Percentiles rank a stretch among this genome's conserved stretches.
phyloP scores from a whole-genome alignment of 768 basidiomycete genomes.

The Termitomyces eurrhizus region DNA sequence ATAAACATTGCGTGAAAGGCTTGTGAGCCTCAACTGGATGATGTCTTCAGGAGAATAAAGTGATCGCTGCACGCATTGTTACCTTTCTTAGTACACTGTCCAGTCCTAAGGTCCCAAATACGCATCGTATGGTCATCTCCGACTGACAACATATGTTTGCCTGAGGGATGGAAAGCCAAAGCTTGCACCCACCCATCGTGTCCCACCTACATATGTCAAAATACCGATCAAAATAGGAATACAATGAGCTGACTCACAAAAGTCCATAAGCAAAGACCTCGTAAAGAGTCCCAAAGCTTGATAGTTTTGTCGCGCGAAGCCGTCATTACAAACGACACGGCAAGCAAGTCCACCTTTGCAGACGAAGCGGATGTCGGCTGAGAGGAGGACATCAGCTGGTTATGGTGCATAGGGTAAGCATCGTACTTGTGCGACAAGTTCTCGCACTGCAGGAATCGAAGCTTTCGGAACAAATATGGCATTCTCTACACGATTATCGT shows the following conservation, averaged over 20 bases:
- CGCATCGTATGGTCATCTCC: slow-evolving; percentile 42
- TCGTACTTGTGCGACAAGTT: slow-evolving; percentile 41
- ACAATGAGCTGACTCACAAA: slow-evolving; percentile 34
- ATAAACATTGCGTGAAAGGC: slow-evolving; percentile 12
- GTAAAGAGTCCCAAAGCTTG: slow-evolving; percentile 67
- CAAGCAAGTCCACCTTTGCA: slow-evolving; percentile 4
- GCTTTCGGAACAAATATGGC: slow-evolving; percentile 62
- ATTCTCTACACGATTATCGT: slow-evolving; percentile 67
- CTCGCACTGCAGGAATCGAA: slow-evolving; percentile 55
- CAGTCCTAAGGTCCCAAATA: slow-evolving; percentile 67
- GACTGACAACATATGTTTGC: slow-evolving; percentile 65
- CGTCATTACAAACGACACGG: slow-evolving; percentile 52
- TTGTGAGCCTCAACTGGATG: slow-evolving; percentile 11
- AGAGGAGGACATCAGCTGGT: not conserved
- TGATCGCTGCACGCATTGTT: slow-evolving; percentile 38
- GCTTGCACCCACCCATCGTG: slow-evolving; percentile 75
- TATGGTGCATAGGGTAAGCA: not conserved
- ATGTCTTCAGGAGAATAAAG: not conserved
- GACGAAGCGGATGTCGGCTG: slow-evolving; percentile 8
- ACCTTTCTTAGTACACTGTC: slow-evolving; percentile 62
- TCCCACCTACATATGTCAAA: slow-evolving; percentile 25
- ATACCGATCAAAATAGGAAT: too few species aligned
- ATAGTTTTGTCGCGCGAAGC: slow-evolving; percentile 73
- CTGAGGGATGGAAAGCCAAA: slow-evolving; percentile 69
- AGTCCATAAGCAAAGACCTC: slow-evolving; percentile 59